Conservation (phyloP, 192 early-diverging fungal species). For the Podila clonocystis region DNA sequence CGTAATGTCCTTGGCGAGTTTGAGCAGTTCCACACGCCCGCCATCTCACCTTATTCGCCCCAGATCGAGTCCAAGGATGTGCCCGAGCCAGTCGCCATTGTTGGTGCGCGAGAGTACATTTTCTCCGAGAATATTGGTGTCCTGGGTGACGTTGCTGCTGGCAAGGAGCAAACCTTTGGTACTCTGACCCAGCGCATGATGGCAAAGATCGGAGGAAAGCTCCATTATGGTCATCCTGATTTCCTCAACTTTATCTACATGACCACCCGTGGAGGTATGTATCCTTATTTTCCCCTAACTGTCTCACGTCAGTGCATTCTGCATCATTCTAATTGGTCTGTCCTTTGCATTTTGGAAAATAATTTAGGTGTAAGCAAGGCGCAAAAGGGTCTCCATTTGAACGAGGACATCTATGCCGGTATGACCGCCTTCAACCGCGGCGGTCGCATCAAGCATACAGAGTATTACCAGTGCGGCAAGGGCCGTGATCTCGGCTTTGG, state of each 20-base stretch:
- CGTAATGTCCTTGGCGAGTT: constrained; percentile 88
- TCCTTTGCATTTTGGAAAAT: background rate
- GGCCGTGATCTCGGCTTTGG: constrained; percentile 91
- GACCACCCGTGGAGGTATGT: constrained; percentile 80
- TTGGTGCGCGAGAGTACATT: constrained; percentile 88
- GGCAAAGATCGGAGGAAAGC: constrained; percentile 83
- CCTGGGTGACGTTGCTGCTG: constrained; percentile 89
- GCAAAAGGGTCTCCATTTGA: constrained; percentile 89
- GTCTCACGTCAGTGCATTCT: background rate
- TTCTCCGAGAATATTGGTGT: constrained; percentile 88
- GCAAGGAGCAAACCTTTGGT: constrained; percentile 90
- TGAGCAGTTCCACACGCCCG: constrained; percentile 75
- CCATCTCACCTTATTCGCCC: constrained; percentile 75
- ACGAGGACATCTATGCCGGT: constrained; percentile 94
- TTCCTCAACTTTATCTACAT: constrained; percentile 90
- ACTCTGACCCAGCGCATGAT: constrained; percentile 87
- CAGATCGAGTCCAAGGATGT: constrained; percentile 58
- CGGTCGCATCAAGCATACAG: constrained; percentile 88
- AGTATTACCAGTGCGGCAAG: constrained; percentile 93
- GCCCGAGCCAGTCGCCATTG: constrained; percentile 82
- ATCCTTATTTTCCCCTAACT: background rate
- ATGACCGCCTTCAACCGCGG: constrained; percentile 90
- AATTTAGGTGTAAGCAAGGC: constrained; percentile 79
- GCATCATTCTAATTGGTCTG: background rate
- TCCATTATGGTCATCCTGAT: constrained; percentile 92